These are phyloP conservation scores for Physcomitrellopsis africana DNA, from an alignment of 225 moss, liverwort and hornwort genomes.

Conservation along the genomic window DNA sequence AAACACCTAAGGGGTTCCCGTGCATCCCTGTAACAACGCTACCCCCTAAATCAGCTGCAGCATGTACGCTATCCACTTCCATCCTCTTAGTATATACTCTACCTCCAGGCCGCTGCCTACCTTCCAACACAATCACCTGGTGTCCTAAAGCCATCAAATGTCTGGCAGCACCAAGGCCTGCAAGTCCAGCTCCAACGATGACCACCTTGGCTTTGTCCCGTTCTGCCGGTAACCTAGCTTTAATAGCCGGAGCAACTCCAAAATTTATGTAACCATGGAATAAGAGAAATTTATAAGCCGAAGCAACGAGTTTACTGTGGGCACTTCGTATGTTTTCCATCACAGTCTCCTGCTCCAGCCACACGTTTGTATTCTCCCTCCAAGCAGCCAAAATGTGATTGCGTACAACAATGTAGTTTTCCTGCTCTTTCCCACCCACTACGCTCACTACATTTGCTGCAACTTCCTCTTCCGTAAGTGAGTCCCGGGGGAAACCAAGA, in stretches of 20 bases:
- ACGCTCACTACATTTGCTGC: constrained; percentile 30
- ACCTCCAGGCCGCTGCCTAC: constrained; percentile 44
- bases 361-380: constrained; percentile 46
- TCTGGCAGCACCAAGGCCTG: constrained; percentile 47
- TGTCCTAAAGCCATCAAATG: constrained; percentile 57
- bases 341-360: constrained; percentile 38
- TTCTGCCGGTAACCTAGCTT: constrained; percentile 31
- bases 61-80: constrained; percentile 41
- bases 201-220: constrained; percentile 41
- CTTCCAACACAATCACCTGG: constrained; percentile 54
- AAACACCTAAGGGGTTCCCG: constrained; percentile 56
- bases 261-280: constrained; percentile 57
- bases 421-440: constrained; percentile 37
- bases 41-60: constrained; percentile 47
- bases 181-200: constrained; percentile 53
- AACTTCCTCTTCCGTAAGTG: constrained; percentile 50
- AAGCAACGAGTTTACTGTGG: constrained; percentile 33
- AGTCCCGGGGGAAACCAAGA: constrained; percentile 54
- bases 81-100: constrained; percentile 54
- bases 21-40: constrained; percentile 56
- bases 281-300: constrained; percentile 48
- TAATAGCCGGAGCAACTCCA: constrained; percentile 52
- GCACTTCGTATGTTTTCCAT: constrained; percentile 33
- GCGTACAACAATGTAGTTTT: constrained; percentile 48
- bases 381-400: constrained; percentile 61